Base-by-base conservation (phyloP, 345 rosid genomes). In the Syzygium grande region DNA sequence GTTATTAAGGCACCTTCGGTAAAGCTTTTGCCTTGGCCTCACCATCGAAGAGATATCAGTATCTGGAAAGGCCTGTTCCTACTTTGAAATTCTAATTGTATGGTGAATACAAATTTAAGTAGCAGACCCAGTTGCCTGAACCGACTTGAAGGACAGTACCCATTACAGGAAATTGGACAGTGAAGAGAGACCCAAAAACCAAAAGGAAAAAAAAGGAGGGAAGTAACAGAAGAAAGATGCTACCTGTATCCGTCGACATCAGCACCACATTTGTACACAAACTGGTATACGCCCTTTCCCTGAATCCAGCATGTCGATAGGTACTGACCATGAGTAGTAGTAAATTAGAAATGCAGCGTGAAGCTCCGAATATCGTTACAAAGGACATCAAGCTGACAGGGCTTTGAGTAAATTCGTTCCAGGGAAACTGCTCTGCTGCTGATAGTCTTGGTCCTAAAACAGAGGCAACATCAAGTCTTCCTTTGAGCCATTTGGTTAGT, bases 231-330 rank as follows among this genome's bases (percentile, higher is more conserved):
- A 29, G 52, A 17, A 87, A 21, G 41, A n/a, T 54, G 52, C 49
- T 85, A 94, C 99, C 97, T 96, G 98, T 98, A 98, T 5, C 99
- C 98, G 87, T 96, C 99, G 11, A 98, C 99, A 80, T 96, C 96
- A 49, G 99, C 99, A 63, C 99, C 99, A 29, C 96, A 98, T 88
- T 98, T 96, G 98, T 98, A 98, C 11, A 93, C 96, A 88, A 84
- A 98, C 84, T 95, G 98, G 96, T 96, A 96, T 9, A 96, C 98
- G 68, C 99, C 99, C 94, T 96, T 96, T 79, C 99, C 99, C 99
- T 96, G 91, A 73, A 9, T 38, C 38, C 25, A 6, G 3, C 83
- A 73, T 38, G 34, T 1, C 51, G 30, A 13, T 22, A 52, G 83
- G 21, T 19, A 41, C 27, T 22, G 27, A 38, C 49, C 83, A 38